phyloP scores from a whole-genome alignment of 2,329 filamentous ascomycete species.

The Cordyceps javanica region DNA sequence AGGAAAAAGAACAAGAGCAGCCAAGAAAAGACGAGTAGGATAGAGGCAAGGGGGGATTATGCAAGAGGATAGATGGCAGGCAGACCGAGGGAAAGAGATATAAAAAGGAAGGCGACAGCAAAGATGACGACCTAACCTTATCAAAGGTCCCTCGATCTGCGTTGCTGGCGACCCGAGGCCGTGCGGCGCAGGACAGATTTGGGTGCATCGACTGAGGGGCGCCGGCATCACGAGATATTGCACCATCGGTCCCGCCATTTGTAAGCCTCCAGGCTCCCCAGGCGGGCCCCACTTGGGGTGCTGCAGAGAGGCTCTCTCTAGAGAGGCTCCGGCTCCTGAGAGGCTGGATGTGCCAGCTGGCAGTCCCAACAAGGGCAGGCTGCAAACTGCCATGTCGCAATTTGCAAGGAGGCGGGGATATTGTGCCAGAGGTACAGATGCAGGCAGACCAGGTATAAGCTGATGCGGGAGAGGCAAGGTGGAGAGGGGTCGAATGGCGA shows the following conservation, averaged over 20 bases:
- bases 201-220: constrained; percentile 2
- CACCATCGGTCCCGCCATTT: constrained; percentile 47
- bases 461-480: constrained; percentile 1
- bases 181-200: not conserved
- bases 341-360: not conserved
- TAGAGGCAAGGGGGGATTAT: too few species aligned
- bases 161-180: not conserved
- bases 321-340: too few species aligned
- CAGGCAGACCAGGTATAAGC: constrained; percentile 1
- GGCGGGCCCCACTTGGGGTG: constrained; percentile 11
- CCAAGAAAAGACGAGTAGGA: not conserved
- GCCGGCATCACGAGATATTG: constrained; percentile 53
- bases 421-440: constrained; percentile 13
- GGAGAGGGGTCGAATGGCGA: not conserved
- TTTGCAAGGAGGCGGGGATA: constrained; percentile 12
- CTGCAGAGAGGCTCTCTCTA: too few species aligned
- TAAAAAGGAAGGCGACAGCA: not conserved
- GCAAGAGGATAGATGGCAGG: not conserved
- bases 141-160: constrained; percentile 3
- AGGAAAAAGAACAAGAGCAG: not conserved
- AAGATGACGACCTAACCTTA: constrained; percentile 10
- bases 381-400: constrained; percentile 1
- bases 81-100: not conserved
- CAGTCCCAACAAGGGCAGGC: not conserved
- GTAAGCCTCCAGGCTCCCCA: constrained; percentile 28